Base-by-base conservation (phyloP, 371 early-diverging fungal genomes). In the Lichtheimia corymbifera region DNA sequence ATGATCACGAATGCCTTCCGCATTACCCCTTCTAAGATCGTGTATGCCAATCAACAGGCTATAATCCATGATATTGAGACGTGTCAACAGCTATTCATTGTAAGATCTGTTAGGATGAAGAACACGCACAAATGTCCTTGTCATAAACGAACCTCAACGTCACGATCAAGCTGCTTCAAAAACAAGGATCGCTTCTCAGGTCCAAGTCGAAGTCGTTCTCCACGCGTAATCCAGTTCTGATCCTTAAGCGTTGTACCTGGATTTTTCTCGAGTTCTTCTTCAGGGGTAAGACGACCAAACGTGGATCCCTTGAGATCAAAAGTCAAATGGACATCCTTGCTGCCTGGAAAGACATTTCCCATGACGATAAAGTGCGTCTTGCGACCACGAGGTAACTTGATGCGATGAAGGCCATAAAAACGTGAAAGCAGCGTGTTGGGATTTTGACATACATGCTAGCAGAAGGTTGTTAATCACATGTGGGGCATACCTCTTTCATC, bases 351-450 rank as follows among this genome's bases (percentile, higher is more conserved):
- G 15, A 97, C 93, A 67, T 98, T 98, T 58, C 93, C 95, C 99
- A 98, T 98, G 40, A 98, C 96, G 13, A 98, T 93, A 78, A 98
- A 98, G 72, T 97, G 96, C 42, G 97, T 93, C 74, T 97, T 96
- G 47, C 88, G 79, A 40, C 93, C 90, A 49, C 89, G 91, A 9
- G 97, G 96, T 52, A 95, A 76, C 79, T 96, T 97, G 63, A 97
- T 94, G 44, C 99, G 90, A 70, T 97, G 97, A 24, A 98, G 73
- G 7, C 98, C 98, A 72, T 93, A 96, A 63, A 95, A 93, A 40
- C 98, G 90, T 61, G 92, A 93, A 0, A 97, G 76, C 17, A 97
- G 82, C 2, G 99, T 97, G 72, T 97, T 85, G n/a, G 97, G 97
- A 63, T 97, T 92, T 52, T 84, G 72, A 64, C 85, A 82, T 56